Evolutionary conservation across 1,284 basidiomycete genomes (phyloP), one percentile per base, ranked within the genome.

Genomic region (Schizophyllum commune): DNA sequence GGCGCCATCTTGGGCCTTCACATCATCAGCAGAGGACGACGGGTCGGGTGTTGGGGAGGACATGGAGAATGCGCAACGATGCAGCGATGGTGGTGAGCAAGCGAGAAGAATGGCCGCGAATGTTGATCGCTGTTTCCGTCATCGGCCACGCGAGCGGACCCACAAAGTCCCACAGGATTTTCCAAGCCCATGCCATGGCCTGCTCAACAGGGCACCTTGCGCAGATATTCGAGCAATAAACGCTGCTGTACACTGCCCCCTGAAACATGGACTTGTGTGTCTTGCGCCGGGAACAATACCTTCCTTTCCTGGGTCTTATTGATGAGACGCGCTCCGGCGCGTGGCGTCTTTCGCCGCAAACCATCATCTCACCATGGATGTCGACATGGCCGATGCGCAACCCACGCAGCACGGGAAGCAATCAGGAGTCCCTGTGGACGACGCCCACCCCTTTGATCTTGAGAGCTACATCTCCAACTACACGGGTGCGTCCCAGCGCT

Each of bases 371-470:
- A 17, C 9, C 39, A 47, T 47, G 39, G 39, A 47, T 8, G 39
- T 47, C 39, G 39, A 47, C 17, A 47, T 47, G 39, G 17, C 39
- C 39, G 39, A 47, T 47, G 39, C 39, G 13, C 39, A 11, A 9
- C 9, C 9, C 39, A 2, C 17, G 8, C 39, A 11, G 8, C 17
- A 11, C 39, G 39, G 39, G 17, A 47, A 47, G 39, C 39, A 47
- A 17, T 3, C 8, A 17, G 39, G 39, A 13, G 9, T 47, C 13
- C 39, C 39, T 17, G 79, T 91, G 13, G 87, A 91, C 70, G 88
- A 89, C 59, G 78, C 80, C 0, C 89, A 91, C 69, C 89, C 91
- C 1, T 92, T 91, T 69, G 91, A 92, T 68, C 79, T 92, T 56
- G 91, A 92, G 63, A 72, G 82, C 33, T 86, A 87, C 68, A 83